These are phyloP conservation scores for Euclidium syriacum DNA, from an alignment of 345 rosid genomes.

Conservation along the genomic window DNA sequence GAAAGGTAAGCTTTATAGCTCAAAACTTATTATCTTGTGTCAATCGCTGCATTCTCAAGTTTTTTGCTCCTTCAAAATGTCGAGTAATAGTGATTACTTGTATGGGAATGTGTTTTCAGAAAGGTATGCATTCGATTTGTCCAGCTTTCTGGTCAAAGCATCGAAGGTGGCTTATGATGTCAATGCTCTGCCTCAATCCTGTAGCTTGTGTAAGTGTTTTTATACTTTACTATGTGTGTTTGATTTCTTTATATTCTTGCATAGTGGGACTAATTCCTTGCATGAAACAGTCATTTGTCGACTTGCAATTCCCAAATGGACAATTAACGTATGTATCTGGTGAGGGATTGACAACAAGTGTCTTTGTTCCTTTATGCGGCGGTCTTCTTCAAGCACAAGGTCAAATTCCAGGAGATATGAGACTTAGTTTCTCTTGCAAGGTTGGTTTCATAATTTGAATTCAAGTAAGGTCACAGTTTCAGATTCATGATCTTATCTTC, in stretches of 20 bases:
- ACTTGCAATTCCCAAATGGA: slow-evolving; percentile 94
- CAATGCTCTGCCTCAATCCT: slow-evolving; percentile 94
- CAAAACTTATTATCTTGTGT: neutral
- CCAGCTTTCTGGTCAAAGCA: slow-evolving; percentile 99
- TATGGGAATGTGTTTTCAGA: slow-evolving; percentile 40
- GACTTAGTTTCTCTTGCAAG: slow-evolving; percentile 84
- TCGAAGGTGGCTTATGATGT: slow-evolving; percentile 95
- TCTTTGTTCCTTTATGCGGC: slow-evolving; percentile 73
- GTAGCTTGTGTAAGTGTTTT: slow-evolving; percentile 80
- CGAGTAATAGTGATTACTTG: slow-evolving; percentile 1
- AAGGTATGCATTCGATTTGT: slow-evolving; percentile 94
- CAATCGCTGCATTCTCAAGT: neutral
- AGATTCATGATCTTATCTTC: neutral
- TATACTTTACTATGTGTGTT: neutral
- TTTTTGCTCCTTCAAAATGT: neutral
- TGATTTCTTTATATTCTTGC: slow-evolving; percentile 5
- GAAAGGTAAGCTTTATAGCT: slow-evolving; percentile 58
- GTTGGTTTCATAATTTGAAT: slow-evolving; percentile 30
- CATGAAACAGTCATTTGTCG: slow-evolving; percentile 73
- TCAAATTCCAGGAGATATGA: slow-evolving; percentile 98
- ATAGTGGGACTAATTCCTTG: neutral
- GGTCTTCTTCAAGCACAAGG: slow-evolving; percentile 98
- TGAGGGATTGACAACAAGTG: slow-evolving; percentile 89
- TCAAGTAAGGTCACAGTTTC: neutral
- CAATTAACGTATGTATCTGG: slow-evolving; percentile 86